A percentile compares a stretch with the other conserved stretches of the same genome.
Conservation (phyloP, 306 rosid species). For the Vachellia pachyceras region DNA sequence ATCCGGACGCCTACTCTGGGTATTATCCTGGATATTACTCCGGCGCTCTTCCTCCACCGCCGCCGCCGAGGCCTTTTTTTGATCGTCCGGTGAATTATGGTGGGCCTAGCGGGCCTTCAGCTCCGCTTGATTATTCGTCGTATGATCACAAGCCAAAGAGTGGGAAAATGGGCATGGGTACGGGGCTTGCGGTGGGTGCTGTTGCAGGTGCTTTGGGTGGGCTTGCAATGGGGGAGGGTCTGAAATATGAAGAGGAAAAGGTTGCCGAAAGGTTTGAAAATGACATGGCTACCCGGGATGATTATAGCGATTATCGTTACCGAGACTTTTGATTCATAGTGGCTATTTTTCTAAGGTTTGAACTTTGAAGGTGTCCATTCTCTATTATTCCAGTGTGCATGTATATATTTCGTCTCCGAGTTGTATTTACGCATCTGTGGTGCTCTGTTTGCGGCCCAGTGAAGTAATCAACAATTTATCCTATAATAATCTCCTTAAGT, state of each 20-base stretch:
- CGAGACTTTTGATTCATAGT: constrained; percentile 41
- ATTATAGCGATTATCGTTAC: constrained; percentile 61
- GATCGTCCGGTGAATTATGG: constrained; percentile 53
- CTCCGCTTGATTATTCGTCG: constrained; percentile 70
- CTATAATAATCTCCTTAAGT: constrained; percentile 36
- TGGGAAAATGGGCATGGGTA: constrained; percentile 62
- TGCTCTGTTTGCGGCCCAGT: constrained; percentile 22
- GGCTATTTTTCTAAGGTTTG: constrained; percentile 30
- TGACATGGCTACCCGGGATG: constrained; percentile 56
- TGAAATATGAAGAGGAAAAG: constrained; percentile 71
- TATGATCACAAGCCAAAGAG: constrained; percentile 64
- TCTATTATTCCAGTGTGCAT: constrained; percentile 35
- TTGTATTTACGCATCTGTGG: constrained; percentile 36
- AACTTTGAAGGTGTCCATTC: constrained; percentile 19
- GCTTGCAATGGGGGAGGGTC: constrained; percentile 73
- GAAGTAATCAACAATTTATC: constrained; percentile 27
- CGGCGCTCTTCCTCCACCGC: constrained; percentile 66
- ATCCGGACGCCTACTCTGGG: constrained; percentile 54
- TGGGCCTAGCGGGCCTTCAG: constrained; percentile 76
- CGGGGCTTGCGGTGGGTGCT: constrained; percentile 79
- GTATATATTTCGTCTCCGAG: constrained; percentile 39
- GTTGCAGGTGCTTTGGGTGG: constrained; percentile 75
- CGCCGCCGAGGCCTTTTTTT: constrained; percentile 68
- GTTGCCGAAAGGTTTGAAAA: constrained; percentile 66
- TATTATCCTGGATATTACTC: constrained; percentile 68